These are phyloP conservation scores for Neurospora sp. DNA, from an alignment of 495 filamentous ascomycete genomes.

Conservation along the genomic window DNA sequence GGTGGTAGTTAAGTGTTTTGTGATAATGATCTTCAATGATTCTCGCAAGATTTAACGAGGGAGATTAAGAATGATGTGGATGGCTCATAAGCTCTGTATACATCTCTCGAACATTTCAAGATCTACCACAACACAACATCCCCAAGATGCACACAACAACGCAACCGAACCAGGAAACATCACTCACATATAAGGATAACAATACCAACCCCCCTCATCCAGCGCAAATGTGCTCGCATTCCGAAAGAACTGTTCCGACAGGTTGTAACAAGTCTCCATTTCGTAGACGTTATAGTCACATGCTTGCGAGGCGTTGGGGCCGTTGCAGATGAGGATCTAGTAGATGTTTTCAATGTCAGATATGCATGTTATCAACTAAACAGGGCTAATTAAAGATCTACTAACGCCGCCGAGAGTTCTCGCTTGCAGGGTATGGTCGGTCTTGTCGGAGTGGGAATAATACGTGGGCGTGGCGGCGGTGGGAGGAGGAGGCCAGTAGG, in stretches of 20 bases:
- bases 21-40: too few relatives aligned
- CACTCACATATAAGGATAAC: slow-evolving; percentile 25
- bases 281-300: slow-evolving; percentile 28
- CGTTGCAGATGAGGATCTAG: slow-evolving; percentile 28
- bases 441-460: neutral
- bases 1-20: neutral
- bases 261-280: slow-evolving; percentile 28
- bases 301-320: slow-evolving; percentile 28
- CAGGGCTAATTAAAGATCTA: neutral
- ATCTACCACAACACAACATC: too few relatives aligned
- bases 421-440: neutral
- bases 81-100: too few relatives aligned
- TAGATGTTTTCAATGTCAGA: too few relatives aligned
- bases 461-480: neutral
- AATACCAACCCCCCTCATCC: slow-evolving; percentile 30
- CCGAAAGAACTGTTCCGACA: slow-evolving; percentile 18
- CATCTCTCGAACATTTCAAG: too few relatives aligned
- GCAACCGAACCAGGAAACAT: neutral
- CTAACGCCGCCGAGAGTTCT: neutral
- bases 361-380: too few relatives aligned
- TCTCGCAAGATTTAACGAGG: too few relatives aligned
- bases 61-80: too few relatives aligned
- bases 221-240: slow-evolving; percentile 33
- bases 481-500: neutral
- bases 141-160: too few relatives aligned